Evolutionary conservation across 305 asterid species (phyloP).

Genomic region (Fraxinus greggii): DNA sequence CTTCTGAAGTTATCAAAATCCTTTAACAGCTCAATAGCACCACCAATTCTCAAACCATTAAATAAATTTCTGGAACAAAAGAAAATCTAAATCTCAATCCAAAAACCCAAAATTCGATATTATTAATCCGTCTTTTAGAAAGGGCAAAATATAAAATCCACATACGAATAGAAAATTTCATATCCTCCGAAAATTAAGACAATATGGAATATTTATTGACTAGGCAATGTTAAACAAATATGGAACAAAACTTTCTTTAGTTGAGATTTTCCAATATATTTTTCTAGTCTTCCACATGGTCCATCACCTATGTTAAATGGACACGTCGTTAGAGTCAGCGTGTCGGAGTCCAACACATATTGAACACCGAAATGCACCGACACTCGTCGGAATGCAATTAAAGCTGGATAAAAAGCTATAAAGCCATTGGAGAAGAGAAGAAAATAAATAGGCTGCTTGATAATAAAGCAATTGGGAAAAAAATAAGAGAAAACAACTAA

Average conservation of each 20-base stretch:
- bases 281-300: neutral
- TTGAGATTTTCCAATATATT: neutral
- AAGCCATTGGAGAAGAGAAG: neutral
- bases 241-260: neutral
- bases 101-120: neutral
- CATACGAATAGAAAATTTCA: neutral
- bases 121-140: neutral
- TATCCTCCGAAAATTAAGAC: neutral
- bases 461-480: neutral
- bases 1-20: neutral
- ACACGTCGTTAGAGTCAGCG: neutral
- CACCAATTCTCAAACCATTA: neutral
- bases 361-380: neutral
- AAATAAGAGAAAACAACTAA: neutral
- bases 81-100: neutral
- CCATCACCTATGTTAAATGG: neutral
- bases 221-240: neutral
- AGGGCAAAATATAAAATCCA: neutral
- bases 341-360: neutral
- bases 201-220: neutral
- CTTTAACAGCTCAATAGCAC: neutral
- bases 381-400: neutral
- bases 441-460: neutral
- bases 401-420: neutral
- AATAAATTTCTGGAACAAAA: neutral